Conservation (phyloP, 108 stramenopile species). For the Conticribra weissflogii region DNA sequence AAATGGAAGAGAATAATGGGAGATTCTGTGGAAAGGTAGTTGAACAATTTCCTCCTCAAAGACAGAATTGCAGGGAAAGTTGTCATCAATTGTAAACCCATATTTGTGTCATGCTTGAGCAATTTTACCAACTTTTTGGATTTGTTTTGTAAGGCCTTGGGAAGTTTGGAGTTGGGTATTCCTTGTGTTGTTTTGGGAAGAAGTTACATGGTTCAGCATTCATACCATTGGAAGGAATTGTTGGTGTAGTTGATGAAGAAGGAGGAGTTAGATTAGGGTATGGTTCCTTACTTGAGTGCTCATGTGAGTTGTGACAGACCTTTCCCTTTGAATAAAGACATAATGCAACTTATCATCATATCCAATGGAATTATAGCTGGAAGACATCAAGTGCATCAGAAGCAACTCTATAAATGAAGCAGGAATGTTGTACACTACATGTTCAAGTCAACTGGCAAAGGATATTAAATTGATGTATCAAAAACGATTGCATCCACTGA, state of each 20-base stretch:
- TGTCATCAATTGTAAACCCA: constrained; percentile 60
- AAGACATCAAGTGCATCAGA: constrained; percentile 76
- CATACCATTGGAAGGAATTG: constrained; percentile 77
- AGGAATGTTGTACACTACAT: constrained; percentile 82
- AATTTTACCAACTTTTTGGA: constrained; percentile 92
- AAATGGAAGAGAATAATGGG: constrained; percentile 88
- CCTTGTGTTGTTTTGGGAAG: constrained; percentile 79
- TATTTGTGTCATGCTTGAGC: constrained; percentile 72
- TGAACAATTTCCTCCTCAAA: constrained; percentile 75
- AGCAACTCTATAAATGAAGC: constrained; percentile 45
- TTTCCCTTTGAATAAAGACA: no score
- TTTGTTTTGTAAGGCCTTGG: constrained; percentile 81
- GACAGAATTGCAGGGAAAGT: constrained; percentile 60
- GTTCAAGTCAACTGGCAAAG: constrained; percentile 66
- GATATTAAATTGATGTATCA: constrained; percentile 64
- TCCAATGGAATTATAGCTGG: no score
- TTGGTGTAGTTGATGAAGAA: constrained; percentile 56
- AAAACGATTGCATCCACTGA: constrained; percentile 84
- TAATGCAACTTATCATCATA: no score
- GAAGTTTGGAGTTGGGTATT: constrained; percentile 78
- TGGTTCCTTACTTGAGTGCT: constrained; percentile 78
- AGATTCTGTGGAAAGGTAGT: constrained; percentile 73
- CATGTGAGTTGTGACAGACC: no score
- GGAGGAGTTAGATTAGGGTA: constrained; percentile 67
- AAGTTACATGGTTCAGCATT: constrained; percentile 76